Base-by-base conservation (phyloP, 2,329 filamentous ascomycete species). In the Diaporthe sp. region DNA sequence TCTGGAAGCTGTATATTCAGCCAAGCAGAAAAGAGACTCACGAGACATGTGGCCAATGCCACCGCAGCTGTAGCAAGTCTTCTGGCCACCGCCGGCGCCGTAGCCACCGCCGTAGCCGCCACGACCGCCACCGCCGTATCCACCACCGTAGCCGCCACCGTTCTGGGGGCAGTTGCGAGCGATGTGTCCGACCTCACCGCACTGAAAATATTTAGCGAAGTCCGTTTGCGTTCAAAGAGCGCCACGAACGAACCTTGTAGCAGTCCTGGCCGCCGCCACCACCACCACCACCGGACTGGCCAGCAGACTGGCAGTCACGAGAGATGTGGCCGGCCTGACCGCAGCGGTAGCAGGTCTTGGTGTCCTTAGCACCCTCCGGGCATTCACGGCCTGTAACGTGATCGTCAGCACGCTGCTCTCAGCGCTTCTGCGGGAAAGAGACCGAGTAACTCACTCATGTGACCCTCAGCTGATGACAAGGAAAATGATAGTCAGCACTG, bases 51-150 rank as follows among this genome's bases (percentile, higher is more conserved):
- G 97, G 83, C 96, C 96, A 84, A 95, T 96, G 79, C 97, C 97
- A 81, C 97, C 97, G 88, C 97, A 98, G 60, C 95, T 98, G 91
- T 98, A 99, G 93, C 97, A 98, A 81, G 95, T 98, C 90, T 96
- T 95, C 82, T 86, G 85, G 77, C 84, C 84, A 78, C 86, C 86
- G 79, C 88, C 65, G 44, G 1, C 87, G 78, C 87, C 85, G 77
- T 84, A 84, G 79, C 87, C 86, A 79, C 87, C 82, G 73, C 79
- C 84, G 80, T 88, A 88, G 77, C 87, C 86, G 81, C 87, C 88
- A 77, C 87, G 85, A 81, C 87, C 88, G 82, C 82, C 83, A 79
- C 82, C 83, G 79, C 82, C 82, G 79, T 82, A 83, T 77, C 82
- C 82, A 79, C 88, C 90, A 81, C 90, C 86, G 78, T 83, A 84